A percentile compares a stretch with the other conserved stretches of the same genome.
Conservation (phyloP, 345 rosid genomes). For the Sisymbrium altissimum region DNA sequence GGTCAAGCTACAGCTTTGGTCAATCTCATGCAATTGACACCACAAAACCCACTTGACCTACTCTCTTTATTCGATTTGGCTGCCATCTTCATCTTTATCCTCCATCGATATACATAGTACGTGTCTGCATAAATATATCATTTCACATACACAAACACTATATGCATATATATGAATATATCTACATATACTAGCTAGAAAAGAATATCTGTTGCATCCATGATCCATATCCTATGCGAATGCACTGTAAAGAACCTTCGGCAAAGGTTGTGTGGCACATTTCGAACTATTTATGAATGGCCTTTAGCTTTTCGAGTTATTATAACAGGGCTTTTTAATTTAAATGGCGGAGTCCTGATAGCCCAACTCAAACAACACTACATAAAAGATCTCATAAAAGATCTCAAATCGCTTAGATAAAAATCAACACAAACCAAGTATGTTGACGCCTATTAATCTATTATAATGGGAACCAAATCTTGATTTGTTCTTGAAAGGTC, state of each 20-base stretch:
- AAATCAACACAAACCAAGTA: neutral
- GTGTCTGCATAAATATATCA: neutral
- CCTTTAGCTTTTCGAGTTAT: neutral
- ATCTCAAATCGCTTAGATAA: neutral
- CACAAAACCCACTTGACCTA: constrained; percentile 27
- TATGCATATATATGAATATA: neutral
- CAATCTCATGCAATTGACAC: constrained; percentile 20
- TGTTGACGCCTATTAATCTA: neutral
- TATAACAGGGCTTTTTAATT: neutral
- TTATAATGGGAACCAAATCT: no score
- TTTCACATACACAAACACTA: neutral
- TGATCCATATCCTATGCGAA: neutral
- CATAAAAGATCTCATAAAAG: neutral
- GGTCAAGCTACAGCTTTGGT: constrained; percentile 29
- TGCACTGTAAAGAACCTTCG: neutral
- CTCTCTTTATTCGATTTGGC: constrained; percentile 12
- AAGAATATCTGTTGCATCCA: neutral
- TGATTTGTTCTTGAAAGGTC: no score
- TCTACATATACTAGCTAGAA: neutral
- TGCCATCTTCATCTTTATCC: constrained; percentile 3
- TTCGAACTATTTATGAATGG: neutral
- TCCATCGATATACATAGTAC: neutral
- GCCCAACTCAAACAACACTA: neutral
- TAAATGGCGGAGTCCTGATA: neutral
- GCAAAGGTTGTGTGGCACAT: neutral